Percentiles rank a stretch among this genome's conserved stretches.
Conservation (phyloP, 169 alveolate species). For the Plasmodium falciparum region DNA sequence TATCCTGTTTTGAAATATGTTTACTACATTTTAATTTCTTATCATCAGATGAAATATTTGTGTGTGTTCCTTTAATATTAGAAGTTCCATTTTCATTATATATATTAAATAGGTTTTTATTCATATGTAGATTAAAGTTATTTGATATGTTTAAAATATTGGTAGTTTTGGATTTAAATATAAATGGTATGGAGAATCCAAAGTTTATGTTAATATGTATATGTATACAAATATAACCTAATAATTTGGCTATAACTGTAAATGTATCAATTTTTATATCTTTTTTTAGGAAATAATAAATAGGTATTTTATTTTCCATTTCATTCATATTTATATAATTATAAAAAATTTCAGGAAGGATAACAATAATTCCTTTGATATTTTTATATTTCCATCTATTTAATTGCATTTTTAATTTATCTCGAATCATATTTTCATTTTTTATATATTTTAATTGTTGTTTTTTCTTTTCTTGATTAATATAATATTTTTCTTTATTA, state of each 20-base stretch:
- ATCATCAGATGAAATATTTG: background rate
- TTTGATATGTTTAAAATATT: slow-evolving; percentile 39
- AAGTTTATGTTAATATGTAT: slow-evolving; percentile 48
- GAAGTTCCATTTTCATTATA: background rate
- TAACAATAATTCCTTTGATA: slow-evolving; percentile 47
- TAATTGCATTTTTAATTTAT: slow-evolving; percentile 10
- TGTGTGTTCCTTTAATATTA: background rate
- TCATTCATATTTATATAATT: slow-evolving; percentile 50
- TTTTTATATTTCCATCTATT: slow-evolving; percentile 45
- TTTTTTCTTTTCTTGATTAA: background rate
- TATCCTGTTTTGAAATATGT: background rate
- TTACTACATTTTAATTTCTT: background rate
- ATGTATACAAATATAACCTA: slow-evolving; percentile 65
- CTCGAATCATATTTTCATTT: slow-evolving; percentile 13
- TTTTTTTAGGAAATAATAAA: slow-evolving; percentile 39
- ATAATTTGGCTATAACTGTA: slow-evolving; percentile 57
- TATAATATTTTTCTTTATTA: background rate
- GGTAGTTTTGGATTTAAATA: slow-evolving; percentile 32
- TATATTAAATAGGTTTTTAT: background rate
- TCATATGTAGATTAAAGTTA: slow-evolving; percentile 8
- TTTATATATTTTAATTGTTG: background rate
- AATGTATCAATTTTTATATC: slow-evolving; percentile 51
- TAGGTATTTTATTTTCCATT: slow-evolving; percentile 19
- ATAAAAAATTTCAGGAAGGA: slow-evolving; percentile 57
- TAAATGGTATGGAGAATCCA: slow-evolving; percentile 63